Conservation (phyloP, 2,329 filamentous ascomycete species). For the Fusarium torreyae region DNA sequence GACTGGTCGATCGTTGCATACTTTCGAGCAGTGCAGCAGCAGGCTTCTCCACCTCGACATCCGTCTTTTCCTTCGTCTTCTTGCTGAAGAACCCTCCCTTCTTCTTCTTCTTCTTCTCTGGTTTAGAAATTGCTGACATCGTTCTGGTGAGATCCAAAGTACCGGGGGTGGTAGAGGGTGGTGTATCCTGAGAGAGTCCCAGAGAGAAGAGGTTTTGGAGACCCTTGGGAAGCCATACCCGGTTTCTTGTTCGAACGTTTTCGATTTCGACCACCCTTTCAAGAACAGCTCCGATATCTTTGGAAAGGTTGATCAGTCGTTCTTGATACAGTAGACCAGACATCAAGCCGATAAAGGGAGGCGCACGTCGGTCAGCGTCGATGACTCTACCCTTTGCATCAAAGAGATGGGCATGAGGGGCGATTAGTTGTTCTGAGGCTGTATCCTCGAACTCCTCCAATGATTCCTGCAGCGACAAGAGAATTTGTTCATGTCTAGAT, state of each 20-base stretch:
- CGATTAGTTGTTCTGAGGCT: slow-evolving; percentile 7
- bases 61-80: slow-evolving; percentile 5
- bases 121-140: slow-evolving; percentile 13
- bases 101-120: slow-evolving; percentile 29
- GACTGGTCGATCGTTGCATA: slow-evolving; percentile 22
- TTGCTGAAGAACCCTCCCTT: slow-evolving; percentile 13
- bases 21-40: slow-evolving; percentile 3
- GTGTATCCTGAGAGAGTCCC: slow-evolving; percentile 10
- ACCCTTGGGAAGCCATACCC: slow-evolving; percentile 16
- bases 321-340: slow-evolving; percentile 23
- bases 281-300: slow-evolving; percentile 1
- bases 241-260: slow-evolving; percentile 6
- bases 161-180: slow-evolving; percentile 16
- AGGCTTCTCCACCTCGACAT: background rate
- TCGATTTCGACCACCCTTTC: slow-evolving; percentile 16
- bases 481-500: background rate
- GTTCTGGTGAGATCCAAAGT: slow-evolving; percentile 10
- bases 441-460: slow-evolving; percentile 24
- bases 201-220: slow-evolving; percentile 21
- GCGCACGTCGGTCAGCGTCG: slow-evolving; percentile 1
- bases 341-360: slow-evolving; percentile 22
- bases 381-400: slow-evolving; percentile 20
- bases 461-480: slow-evolving; percentile 5
- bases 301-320: slow-evolving; percentile 17
- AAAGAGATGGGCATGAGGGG: slow-evolving; percentile 21